Conservation (phyloP, 1,284 basidiomycete species). For the Cryptococcus deneoformans region DNA sequence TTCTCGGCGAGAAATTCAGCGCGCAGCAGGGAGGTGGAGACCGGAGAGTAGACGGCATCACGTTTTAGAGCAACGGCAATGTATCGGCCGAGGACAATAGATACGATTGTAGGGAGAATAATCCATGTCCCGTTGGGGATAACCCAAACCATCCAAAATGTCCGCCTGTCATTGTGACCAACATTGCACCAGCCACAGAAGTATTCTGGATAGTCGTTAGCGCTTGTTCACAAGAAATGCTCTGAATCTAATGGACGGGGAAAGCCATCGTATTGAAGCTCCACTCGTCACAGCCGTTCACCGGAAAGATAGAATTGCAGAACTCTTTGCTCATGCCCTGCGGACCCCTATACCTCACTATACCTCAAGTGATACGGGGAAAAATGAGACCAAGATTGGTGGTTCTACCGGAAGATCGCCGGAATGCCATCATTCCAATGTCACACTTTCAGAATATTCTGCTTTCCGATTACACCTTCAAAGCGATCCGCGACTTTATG, state of each 20-base stretch:
- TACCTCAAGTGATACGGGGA: not conserved
- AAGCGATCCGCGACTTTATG: not conserved
- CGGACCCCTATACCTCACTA: not conserved
- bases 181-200: slow-evolving; percentile 59
- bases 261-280: too few species aligned
- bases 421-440: too few species aligned
- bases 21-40: slow-evolving; percentile 6
- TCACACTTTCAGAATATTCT: not conserved
- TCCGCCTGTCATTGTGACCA: slow-evolving; percentile 65
- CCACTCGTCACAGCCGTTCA: not conserved
- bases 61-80: slow-evolving; percentile 27
- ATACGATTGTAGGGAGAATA: slow-evolving; percentile 32
- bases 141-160: slow-evolving; percentile 63
- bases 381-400: too few species aligned
- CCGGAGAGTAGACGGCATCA: slow-evolving; percentile 25
- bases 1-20: not conserved
- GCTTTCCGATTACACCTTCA: not conserved
- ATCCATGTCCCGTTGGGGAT: slow-evolving; percentile 65
- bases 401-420: too few species aligned
- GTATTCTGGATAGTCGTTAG: slow-evolving; percentile 31
- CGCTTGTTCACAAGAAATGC: too few species aligned
- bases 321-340: too few species aligned
- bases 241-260: too few species aligned
- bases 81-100: slow-evolving; percentile 29
- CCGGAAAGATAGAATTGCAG: too few species aligned